Base-by-base conservation (phyloP, 805 yeast genomes). In the Torulaspora maleeae region DNA sequence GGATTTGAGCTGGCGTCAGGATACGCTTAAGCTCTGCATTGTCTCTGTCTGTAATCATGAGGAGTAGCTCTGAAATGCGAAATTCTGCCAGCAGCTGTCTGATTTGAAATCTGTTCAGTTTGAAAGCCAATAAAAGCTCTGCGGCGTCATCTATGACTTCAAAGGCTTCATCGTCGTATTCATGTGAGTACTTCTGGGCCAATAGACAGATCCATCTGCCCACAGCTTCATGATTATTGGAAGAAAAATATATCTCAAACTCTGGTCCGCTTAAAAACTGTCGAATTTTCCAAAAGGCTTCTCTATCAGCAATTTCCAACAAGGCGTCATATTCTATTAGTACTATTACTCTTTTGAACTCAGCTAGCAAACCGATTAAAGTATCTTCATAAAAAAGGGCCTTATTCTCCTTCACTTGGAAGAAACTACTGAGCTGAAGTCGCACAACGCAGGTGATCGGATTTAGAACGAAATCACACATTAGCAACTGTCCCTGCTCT, bases 211-310 rank as follows among this genome's bases (percentile, higher is more conserved):
- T 36, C 47, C 47, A 47, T 15, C 13, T 27, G 7, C 42, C 47
- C 20, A 47, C 33, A 12, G 34, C 27, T 19, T 40, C 27, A 12
- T 27, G 34, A 28, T 27, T 20, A 8, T 27, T 22, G 15, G 36
- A 22, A 9, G 44, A 36, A 12, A 51, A 41, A 41, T 46, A 47
- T 4, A 48, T 34, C 36, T 49, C 41, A 13, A 48, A 43, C 25
- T 41, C 37, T 8, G 42, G 29, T 7, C 38, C 9, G 16, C 43
- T 41, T 17, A 59, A 38, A 36, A 44, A 54, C 12, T 52, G 27
- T 2, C 43, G 51, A 2, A 56, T 27, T 47, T 57, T 58, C 64
- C 64, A 58, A 30, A 60, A 52, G 9, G 53, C 44, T 22, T 60
- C 60, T 4, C 28, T 44, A 33, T 58, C 64, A 3, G 42, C 38